A percentile compares a stretch with the other conserved stretches of the same genome.
phyloP scores from a whole-genome alignment of 2,329 filamentous ascomycete genomes.

The Diplodia mutila region DNA sequence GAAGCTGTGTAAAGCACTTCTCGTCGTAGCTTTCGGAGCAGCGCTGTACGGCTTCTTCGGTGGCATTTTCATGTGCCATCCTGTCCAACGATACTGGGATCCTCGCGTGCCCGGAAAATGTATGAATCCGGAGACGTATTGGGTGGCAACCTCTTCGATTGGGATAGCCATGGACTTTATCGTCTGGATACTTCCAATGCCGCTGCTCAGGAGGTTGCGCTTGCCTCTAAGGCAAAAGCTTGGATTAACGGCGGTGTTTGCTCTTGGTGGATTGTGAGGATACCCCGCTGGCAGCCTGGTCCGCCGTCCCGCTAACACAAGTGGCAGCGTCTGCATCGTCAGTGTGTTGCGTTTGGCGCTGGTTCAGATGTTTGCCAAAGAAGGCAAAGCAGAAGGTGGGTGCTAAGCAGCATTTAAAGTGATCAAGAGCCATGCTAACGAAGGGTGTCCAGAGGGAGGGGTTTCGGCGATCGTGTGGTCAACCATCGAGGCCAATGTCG shows the following conservation, averaged over 20 bases:
- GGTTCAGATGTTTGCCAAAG: conserved; percentile 35
- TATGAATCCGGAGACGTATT: conserved; percentile 36
- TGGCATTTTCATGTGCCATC: conserved; percentile 41
- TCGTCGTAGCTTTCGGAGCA: conserved; percentile 34
- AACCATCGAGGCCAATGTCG: conserved; percentile 79
- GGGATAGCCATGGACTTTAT: conserved; percentile 41
- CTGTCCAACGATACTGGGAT: conserved; percentile 40
- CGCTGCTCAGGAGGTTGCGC: conserved; percentile 36
- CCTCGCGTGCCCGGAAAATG: conserved; percentile 36
- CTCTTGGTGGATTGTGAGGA: conserved; percentile 44
- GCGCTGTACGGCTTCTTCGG: conserved; percentile 39
- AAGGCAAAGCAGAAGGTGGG: conserved; percentile 27
- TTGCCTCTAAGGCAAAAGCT: conserved; percentile 42
- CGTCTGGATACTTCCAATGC: conserved; percentile 40
- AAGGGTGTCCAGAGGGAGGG: not conserved
- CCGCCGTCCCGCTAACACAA: not conserved
- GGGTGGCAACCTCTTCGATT: conserved; percentile 38
- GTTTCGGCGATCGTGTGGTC: conserved; percentile 19
- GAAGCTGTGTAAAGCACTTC: conserved; percentile 34
- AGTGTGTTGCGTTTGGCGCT: conserved; percentile 41
- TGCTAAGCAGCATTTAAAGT: not conserved
- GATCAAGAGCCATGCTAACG: not conserved
- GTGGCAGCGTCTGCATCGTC: conserved; percentile 37
- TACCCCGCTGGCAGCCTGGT: not conserved
- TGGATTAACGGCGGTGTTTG: conserved; percentile 42